A percentile compares a stretch with the other conserved stretches of the same genome.
Evolutionary conservation across 1,284 basidiomycete species (phyloP).

Genomic region (Leccinum ponderosum): DNA sequence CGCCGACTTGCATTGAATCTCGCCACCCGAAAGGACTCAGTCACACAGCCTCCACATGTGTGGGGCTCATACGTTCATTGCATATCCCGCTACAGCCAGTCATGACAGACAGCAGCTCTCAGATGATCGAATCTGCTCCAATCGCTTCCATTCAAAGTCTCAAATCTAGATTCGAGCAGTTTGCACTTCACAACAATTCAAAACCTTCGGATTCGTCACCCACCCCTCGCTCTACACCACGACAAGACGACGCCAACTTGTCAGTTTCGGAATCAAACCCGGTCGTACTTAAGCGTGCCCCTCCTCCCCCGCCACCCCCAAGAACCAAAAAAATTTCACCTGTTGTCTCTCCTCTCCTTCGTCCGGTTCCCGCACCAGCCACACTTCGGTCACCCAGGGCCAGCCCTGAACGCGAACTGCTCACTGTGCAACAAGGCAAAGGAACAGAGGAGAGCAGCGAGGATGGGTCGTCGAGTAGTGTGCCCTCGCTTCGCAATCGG

Average conservation of each 20-base stretch:
- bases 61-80: constrained; percentile 4
- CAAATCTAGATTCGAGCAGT: constrained; percentile 63
- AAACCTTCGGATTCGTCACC: constrained; percentile 28
- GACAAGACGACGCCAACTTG: constrained; percentile 25
- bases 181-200: constrained; percentile 23
- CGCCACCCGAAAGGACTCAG: neutral
- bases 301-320: constrained; percentile 60
- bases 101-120: constrained; percentile 25
- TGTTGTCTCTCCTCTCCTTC: no score
- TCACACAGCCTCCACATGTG: constrained; percentile 13
- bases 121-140: constrained; percentile 48
- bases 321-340: constrained; percentile 38
- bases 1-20: no score
- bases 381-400: constrained; percentile 20
- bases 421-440: constrained; percentile 13
- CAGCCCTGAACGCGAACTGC: constrained; percentile 26
- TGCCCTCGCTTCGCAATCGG: constrained; percentile 46
- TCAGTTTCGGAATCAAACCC: constrained; percentile 21
- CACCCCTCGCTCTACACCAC: constrained; percentile 43
- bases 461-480: constrained; percentile 28
- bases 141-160: constrained; percentile 65
- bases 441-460: constrained; percentile 12
- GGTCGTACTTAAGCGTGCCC: constrained; percentile 42
- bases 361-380: constrained; percentile 39
- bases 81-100: neutral